A percentile compares a stretch with the other conserved stretches of the same genome.
phyloP scores from a whole-genome alignment of 306 rosid species.

The Ormosia emarginata region DNA sequence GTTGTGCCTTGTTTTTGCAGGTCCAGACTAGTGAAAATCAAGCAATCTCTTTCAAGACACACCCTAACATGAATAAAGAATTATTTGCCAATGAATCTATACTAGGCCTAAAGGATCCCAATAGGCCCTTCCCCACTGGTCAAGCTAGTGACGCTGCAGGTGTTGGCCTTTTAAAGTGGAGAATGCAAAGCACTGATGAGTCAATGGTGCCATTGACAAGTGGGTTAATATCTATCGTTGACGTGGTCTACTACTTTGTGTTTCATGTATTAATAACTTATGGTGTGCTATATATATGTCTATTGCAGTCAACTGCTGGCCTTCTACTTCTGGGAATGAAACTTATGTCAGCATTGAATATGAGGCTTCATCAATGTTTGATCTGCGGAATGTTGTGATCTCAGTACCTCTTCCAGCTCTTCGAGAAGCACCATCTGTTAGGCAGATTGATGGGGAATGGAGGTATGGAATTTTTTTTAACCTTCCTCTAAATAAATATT shows the following conservation, averaged over 20 bases:
- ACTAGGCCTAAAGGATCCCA: conserved; percentile 74
- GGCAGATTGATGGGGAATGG: conserved; percentile 89
- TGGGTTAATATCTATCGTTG: conserved; percentile 31
- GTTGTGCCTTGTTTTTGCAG: conserved; percentile 48
- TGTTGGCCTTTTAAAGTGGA: conserved; percentile 86
- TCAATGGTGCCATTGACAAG: conserved; percentile 79
- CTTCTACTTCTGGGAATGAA: conserved; percentile 93
- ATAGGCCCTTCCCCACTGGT: conserved; percentile 90
- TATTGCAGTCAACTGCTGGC: conserved; percentile 97
- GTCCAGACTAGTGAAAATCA: conserved; percentile 84
- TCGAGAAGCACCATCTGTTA: conserved; percentile 83
- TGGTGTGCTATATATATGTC: conserved; percentile 1
- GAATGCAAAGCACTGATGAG: conserved; percentile 90
- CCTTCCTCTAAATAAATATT: not conserved
- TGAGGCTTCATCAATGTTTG: conserved; percentile 86
- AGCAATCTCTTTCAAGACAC: conserved; percentile 87
- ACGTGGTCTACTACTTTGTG: conserved; percentile 1
- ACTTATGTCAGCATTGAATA: conserved; percentile 95
- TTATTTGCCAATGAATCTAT: conserved; percentile 70
- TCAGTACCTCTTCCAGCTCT: conserved; percentile 97
- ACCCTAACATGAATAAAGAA: conserved; percentile 96
- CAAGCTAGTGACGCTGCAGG: conserved; percentile 79
- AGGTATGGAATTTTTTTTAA: conserved; percentile 43
- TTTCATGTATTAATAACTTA: conserved; percentile 11
- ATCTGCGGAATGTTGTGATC: conserved; percentile 70